Percentiles rank a stretch among this genome's conserved stretches.
These are phyloP conservation scores for Ceratocystis destructans DNA, from an alignment of 2,329 filamentous ascomycete genomes.

Conservation along the genomic window DNA sequence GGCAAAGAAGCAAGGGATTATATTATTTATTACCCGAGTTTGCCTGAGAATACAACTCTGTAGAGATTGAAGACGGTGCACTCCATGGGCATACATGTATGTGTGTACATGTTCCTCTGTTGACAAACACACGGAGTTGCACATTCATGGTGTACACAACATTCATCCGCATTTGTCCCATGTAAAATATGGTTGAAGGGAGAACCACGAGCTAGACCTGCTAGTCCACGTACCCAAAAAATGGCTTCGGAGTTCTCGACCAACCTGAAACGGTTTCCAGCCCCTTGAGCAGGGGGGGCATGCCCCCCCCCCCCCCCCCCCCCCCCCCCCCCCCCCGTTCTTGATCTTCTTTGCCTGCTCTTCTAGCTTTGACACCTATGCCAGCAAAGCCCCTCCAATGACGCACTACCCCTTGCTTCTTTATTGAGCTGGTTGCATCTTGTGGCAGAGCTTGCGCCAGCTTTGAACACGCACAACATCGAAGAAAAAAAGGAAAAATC, in stretches of 20 bases:
- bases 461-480: not conserved
- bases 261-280: conserved; percentile 3
- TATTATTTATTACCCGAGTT: not conserved
- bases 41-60: not conserved
- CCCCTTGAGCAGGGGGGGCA: not conserved
- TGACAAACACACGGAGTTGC: not conserved
- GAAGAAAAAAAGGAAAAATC: not conserved
- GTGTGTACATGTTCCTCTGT: not conserved
- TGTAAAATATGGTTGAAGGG: too few species aligned
- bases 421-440: not conserved
- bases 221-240: not conserved
- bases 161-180: too few species aligned
- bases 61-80: not conserved
- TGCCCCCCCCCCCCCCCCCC: not conserved
- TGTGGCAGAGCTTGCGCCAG: not conserved
- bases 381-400: not conserved
- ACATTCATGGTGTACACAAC: not conserved
- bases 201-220: too few species aligned
- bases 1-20: not conserved
- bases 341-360: not conserved
- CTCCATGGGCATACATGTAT: not conserved
- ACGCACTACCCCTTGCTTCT: not conserved
- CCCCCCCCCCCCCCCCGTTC: not conserved
- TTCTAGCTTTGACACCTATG: not conserved
- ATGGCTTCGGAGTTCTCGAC: conserved; percentile 4